Base-by-base conservation (phyloP, 2,329 filamentous ascomycete species). In the Fusarium citri region DNA sequence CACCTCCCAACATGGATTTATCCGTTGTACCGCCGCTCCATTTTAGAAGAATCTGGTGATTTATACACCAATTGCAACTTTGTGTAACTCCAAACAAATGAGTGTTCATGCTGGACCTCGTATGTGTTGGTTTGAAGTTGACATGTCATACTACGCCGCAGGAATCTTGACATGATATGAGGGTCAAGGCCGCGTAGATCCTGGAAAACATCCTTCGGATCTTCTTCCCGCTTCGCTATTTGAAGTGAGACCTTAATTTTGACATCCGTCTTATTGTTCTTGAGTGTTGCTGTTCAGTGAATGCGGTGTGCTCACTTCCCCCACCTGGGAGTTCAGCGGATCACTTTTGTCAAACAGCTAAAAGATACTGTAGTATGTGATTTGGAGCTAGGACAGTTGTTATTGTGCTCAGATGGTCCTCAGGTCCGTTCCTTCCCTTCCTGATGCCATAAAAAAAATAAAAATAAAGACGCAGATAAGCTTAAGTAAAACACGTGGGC, bases 1-100 rank as follows among this genome's bases (percentile, higher is more conserved):
- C 34, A 31, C 60, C 63, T 64, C 60, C 60, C 22, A 63, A 56
- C 23, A 8, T 4, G 60, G 48, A 56, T 56, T 63, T 48, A 55
- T 16, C 48, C 60, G 58, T 22, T 40, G 49, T 42, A 12, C 12
- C 30, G 7, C 26, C 31, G 59, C 31, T 8, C 42, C 28, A 64
- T 56, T 4, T 18, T 12, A 10, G 15, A 25, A 14, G 6, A 14
- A 37, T 22, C 23, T 31, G 16, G 14, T 20, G 14, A 20, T 25
- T 37, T 30, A 20, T 31, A 55, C 26, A n/a, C 37, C 59, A 64
- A 64, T 64, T 7, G 15, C 8, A 8, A 5, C 9, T 23, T 2
- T 14, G 0, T n/a, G 4, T 18, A 30, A 7, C 14, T 11, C 6
- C 0, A 2, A 2, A n/a, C 2, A 4, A 37, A 37, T 5, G 34